Conservation (phyloP, 345 rosid genomes). For the Cardamine resedifolia region DNA sequence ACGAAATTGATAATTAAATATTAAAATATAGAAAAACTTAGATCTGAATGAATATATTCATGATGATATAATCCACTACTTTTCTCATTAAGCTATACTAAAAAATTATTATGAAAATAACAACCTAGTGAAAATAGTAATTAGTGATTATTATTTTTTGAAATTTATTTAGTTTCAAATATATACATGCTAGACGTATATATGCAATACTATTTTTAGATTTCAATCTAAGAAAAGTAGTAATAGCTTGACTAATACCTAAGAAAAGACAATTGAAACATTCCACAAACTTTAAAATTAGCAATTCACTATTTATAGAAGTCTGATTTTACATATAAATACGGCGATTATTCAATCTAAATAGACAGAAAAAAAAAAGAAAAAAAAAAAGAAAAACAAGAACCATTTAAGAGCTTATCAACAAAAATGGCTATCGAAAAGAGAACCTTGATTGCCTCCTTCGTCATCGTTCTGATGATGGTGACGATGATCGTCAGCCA, state of each 20-base stretch:
- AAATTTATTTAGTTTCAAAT: too few species aligned
- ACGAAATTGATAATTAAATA: too few species aligned
- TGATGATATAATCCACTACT: not conserved
- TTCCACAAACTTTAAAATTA: constrained; percentile 12
- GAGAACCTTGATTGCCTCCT: constrained; percentile 30
- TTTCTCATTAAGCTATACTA: not conserved
- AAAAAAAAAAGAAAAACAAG: not conserved
- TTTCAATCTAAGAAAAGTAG: constrained; percentile 1
- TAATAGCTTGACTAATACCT: constrained; percentile 1
- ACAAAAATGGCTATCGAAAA: constrained; percentile 35
- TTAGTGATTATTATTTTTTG: not conserved
- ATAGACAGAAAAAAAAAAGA: not conserved
- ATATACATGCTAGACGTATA: not conserved
- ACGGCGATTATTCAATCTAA: not conserved
- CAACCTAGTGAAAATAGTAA: not conserved
- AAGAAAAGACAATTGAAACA: constrained; percentile 25
- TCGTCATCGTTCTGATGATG: constrained; percentile 31
- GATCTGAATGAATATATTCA: not conserved
- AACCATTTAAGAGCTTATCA: constrained; percentile 27
- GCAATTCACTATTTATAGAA: constrained; percentile 20
- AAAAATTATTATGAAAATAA: not conserved
- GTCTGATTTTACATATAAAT: constrained; percentile 17
- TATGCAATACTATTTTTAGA: constrained; percentile 13
- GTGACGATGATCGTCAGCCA: constrained; percentile 26
- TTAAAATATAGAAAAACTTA: not conserved